Base-by-base conservation (phyloP, 139 green algal species). In the Diplosphaera chodatii region DNA sequence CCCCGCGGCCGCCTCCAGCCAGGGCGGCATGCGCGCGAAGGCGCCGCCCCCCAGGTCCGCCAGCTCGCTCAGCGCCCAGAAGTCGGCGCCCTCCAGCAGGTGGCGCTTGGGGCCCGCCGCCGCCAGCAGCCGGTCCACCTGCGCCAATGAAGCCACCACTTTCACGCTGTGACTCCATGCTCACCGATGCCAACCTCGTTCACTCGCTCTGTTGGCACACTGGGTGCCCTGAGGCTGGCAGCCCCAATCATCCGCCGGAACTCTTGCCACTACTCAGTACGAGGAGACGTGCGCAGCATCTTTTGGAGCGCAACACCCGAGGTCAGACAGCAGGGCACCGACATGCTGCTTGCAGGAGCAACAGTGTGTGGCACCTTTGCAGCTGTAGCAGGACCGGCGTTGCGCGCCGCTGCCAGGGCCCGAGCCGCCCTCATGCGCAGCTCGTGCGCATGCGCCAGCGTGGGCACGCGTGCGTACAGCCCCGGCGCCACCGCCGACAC, bases 401-500 rank as follows among this genome's bases (percentile, higher is more conserved):
- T 33, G 8, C 34, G 62, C 0, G 70, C 62, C 3, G 63, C 32
- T 10, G 37, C 62, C 62, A 74, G 62, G 15, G 70, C 62, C 70
- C 68, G 64, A 8, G 56, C 67, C 25, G 70, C 62, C 15, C 48
- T 37, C 40, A 48, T 10, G 3, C 71, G 71, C 64, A 64, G 34
- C 33, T 76, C 71, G 21, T 66, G 63, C 29, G 40, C 41, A 6
- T 31, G 25, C 3, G 71, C 71, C 56, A 84, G 71, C 56, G 76
- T 23, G 3, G 75, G 62, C 37, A 84, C 71, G 15, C 75, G 67
- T 8, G 70, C 71, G 48, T 77, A 83, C 32, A 89, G 77, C 2
- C 74, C 28, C 23, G 84, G 82, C 64, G 86, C 87, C 34, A 88
- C 70, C 20, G 82, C 82, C 25, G 66, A 40, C 33, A 89, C 72